phyloP scores from a whole-genome alignment of 768 basidiomycete genomes.

The Agaricus blazei region DNA sequence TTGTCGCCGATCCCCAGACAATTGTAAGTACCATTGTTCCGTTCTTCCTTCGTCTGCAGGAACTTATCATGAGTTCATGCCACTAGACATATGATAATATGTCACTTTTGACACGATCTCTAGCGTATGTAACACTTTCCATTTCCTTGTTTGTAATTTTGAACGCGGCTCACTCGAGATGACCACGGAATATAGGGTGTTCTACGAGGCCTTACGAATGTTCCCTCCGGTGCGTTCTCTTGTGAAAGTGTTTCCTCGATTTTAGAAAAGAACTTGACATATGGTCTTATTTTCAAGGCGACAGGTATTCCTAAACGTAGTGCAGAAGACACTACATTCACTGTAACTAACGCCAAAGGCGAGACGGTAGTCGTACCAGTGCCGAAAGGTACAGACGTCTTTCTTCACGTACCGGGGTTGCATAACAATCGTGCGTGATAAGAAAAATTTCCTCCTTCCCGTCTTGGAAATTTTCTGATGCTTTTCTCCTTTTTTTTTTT shows the following conservation, averaged over 20 bases:
- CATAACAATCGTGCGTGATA: slow-evolving; percentile 35
- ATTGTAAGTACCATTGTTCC: not conserved
- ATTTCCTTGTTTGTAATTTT: not conserved
- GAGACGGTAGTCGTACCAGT: slow-evolving; percentile 10
- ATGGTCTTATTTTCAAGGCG: slow-evolving; percentile 1
- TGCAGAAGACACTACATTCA: slow-evolving; percentile 14
- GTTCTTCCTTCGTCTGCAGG: not conserved
- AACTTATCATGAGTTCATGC: not conserved
- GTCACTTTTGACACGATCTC: slow-evolving; percentile 23
- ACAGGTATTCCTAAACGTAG: slow-evolving; percentile 6
- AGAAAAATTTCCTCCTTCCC: no score
- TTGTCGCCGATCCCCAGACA: slow-evolving; percentile 20
- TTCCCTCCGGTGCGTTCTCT: slow-evolving; percentile 28
- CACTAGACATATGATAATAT: slow-evolving; percentile 27
- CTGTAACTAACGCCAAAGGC: slow-evolving; percentile 3
- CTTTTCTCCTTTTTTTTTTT: not conserved
- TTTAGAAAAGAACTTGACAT: not conserved
- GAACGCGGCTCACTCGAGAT: not conserved
- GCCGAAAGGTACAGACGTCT: slow-evolving; percentile 15
- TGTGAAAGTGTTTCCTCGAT: no score
- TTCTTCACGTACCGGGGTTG: slow-evolving; percentile 25
- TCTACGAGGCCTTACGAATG: slow-evolving; percentile 39
- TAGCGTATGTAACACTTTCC: slow-evolving; percentile 20
- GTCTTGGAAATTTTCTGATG: slow-evolving; percentile 13
- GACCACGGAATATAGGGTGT: slow-evolving; percentile 22